Conservation (phyloP, 2,329 filamentous ascomycete genomes). For the Myrmaecium sp. region DNA sequence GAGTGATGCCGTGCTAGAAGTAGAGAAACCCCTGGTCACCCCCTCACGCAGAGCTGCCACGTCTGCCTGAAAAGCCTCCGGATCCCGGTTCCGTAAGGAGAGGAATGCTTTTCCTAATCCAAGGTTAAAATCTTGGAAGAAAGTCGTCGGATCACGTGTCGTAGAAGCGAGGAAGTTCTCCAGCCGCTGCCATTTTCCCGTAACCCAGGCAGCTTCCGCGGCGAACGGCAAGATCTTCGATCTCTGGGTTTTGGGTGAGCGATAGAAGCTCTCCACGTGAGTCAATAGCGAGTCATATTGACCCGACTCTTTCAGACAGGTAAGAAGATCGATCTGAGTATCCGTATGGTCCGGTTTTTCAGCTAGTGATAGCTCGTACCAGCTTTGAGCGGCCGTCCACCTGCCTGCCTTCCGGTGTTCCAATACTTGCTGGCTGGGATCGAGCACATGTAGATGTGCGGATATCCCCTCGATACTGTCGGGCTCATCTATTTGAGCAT, state of each 20-base stretch:
- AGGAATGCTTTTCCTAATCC: conserved; percentile 54
- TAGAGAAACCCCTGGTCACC: conserved; percentile 58
- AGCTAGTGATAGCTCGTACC: conserved; percentile 84
- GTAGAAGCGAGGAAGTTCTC: conserved; percentile 39
- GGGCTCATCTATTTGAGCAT: conserved; percentile 93
- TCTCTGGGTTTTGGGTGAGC: conserved; percentile 11
- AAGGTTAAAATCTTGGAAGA: conserved; percentile 59
- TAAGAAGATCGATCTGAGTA: conserved; percentile 66
- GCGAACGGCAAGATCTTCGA: conserved; percentile 58
- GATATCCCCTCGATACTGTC: conserved; percentile 94
- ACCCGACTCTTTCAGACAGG: conserved; percentile 85
- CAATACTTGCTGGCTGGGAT: conserved; percentile 82
- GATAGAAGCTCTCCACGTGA: conserved; percentile 62
- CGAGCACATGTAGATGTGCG: conserved; percentile 67
- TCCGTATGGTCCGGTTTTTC: conserved; percentile 62
- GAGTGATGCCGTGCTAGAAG: conserved; percentile 61
- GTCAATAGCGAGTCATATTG: conserved; percentile 82
- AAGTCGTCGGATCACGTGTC: conserved; percentile 21
- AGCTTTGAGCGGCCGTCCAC: conserved; percentile 90
- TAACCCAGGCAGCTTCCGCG: conserved; percentile 83
- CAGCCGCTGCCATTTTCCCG: conserved; percentile 62
- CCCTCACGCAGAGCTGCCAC: conserved; percentile 51
- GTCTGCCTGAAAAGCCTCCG: conserved; percentile 35
- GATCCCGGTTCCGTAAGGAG: conserved; percentile 38
- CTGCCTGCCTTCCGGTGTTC: conserved; percentile 84